Evolutionary conservation across 2,329 filamentous ascomycete genomes (phyloP), one percentile per base, ranked within the genome.

Genomic region (Sclerotinia spermophila): DNA sequence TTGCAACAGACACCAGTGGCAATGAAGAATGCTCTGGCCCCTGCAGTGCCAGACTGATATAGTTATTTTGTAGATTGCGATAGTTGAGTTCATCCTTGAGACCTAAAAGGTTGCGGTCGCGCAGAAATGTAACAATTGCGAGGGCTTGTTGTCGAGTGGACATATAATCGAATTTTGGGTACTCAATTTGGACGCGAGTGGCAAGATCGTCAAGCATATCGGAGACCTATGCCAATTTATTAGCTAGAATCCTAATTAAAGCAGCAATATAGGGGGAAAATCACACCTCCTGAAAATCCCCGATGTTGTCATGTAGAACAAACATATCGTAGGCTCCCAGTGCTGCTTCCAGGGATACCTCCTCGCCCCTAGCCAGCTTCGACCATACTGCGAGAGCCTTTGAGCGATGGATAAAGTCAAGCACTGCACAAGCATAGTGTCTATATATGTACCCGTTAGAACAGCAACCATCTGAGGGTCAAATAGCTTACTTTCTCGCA

Each of bases 261-360:
- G n/a, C 19, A 58, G 33, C 30, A 45, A 24, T 30, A 24, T 30
- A 30, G 24, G 10, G 7, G 33, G 24, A 21, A 30, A 42, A 7
- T 11, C 67, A 45, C 77, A 86, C 90, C 82, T 93, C 89, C 70
- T 91, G 86, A 67, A 95, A 81, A 78, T 96, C 93, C n/a, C 90
- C 89, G 42, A 85, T 84, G 27, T 88, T 86, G 69, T 91, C 90
- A 74, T 91, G 88, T 40, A 95, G 83, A 60, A 97, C 88, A 80
- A 98, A 98, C 81, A 98, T 86, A 80, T 98, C 96, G 79, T 96
- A 97, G 21, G 91, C 91, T 30, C 90, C 91, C 24, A 98, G 82
- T 1, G 91, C 91, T 71, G 87, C 86, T 79, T 97, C 94, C 30
- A 97, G 83, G 11, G 87, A 79, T 33, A 89, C 82, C 68, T 83